Evolutionary conservation across 2,329 filamentous ascomycete genomes (phyloP).

Genomic region (Scortechinia acanthostroma): DNA sequence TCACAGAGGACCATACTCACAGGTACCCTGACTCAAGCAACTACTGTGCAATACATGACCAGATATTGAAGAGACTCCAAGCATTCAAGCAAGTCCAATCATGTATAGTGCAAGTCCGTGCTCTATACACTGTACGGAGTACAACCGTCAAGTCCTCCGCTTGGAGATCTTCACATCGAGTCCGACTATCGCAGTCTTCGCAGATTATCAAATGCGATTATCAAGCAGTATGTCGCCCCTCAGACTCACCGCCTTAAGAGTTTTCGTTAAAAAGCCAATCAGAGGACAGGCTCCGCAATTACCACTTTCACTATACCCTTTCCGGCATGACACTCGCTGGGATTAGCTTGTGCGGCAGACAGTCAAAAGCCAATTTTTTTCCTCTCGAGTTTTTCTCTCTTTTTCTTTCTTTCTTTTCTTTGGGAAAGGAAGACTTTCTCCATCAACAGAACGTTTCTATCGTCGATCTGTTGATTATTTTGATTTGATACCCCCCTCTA

Average conservation of each 20-base stretch:
- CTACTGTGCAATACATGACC: too few species aligned
- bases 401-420: conserved; percentile 3
- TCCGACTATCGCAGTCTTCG: too few species aligned
- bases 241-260: neutral
- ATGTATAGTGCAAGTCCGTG: too few species aligned
- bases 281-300: neutral
- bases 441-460: conserved; percentile 3
- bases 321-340: neutral
- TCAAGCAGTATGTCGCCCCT: too few species aligned
- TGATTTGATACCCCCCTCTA: neutral
- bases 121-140: too few species aligned
- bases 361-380: neutral
- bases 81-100: too few species aligned
- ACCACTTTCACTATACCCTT: neutral
- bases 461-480: neutral
- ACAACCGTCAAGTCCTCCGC: too few species aligned
- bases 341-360: neutral
- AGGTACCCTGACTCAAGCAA: too few species aligned
- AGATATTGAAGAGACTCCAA: too few species aligned
- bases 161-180: too few species aligned
- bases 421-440: conserved; percentile 1
- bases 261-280: conserved; percentile 1
- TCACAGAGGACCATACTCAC: too few species aligned
- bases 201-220: too few species aligned
- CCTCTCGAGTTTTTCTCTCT: neutral